Evolutionary conservation across 768 basidiomycete species (phyloP).

Genomic region (Pisolithus marmoratus): DNA sequence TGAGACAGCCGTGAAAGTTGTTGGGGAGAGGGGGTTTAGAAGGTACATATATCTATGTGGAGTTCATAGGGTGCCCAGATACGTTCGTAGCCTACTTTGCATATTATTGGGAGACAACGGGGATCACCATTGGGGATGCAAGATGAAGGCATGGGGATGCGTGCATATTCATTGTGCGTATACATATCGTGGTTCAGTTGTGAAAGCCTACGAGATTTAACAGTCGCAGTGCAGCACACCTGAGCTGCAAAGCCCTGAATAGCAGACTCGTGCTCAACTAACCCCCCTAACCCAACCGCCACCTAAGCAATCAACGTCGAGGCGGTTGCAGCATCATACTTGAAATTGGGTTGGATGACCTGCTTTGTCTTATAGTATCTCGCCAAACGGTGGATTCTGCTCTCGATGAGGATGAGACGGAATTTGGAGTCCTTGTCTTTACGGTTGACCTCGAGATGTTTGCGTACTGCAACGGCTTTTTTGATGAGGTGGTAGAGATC

Average conservation of each 20-base stretch:
- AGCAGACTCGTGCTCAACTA: background rate
- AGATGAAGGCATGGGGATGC: background rate
- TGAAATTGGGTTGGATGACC: slow-evolving; percentile 97
- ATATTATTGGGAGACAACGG: no score
- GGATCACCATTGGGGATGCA: no score
- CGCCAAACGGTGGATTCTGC: slow-evolving; percentile 94
- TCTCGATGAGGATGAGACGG: slow-evolving; percentile 98
- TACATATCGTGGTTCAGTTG: background rate
- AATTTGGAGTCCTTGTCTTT: slow-evolving; percentile 98
- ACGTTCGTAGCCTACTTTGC: no score
- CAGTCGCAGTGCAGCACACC: no score
- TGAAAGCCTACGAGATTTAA: background rate
- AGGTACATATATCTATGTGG: no score
- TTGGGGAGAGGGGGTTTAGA: no score
- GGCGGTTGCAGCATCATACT: slow-evolving; percentile 95
- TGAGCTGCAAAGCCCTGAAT: background rate
- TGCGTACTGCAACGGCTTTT: slow-evolving; percentile 99
- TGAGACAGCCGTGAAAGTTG: no score
- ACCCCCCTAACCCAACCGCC: background rate
- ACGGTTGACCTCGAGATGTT: slow-evolving; percentile 96
- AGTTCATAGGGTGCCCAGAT: no score
- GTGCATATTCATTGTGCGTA: slow-evolving; percentile 2
- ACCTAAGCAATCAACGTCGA: slow-evolving; percentile 81
- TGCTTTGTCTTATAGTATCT: slow-evolving; percentile 99
- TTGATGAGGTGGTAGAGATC: slow-evolving; percentile 99